These are phyloP conservation scores for maize (Zea mays) DNA, from an alignment of 176 grass and related monocot species.

Conservation along the genomic window DNA sequence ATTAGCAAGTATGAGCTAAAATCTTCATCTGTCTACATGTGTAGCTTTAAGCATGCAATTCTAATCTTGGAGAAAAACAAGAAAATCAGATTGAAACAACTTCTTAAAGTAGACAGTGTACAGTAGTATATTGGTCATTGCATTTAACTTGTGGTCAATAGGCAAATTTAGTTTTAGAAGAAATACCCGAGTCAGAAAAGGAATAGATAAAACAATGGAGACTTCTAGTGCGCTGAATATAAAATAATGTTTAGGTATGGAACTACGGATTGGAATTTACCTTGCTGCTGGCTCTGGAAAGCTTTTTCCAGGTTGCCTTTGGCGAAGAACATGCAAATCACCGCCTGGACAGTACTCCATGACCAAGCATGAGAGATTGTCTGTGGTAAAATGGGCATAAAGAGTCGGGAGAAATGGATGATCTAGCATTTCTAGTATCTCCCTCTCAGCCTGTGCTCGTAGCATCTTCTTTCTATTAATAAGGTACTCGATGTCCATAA, in stretches of 20 bases:
- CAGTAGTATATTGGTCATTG: background rate
- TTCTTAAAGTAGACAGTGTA: slow-evolving; percentile 15
- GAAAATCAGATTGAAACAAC: background rate
- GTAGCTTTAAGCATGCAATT: background rate
- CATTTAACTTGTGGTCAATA: slow-evolving; percentile 12
- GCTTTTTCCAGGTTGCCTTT: slow-evolving; percentile 76
- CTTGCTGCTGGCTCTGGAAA: slow-evolving; percentile 84
- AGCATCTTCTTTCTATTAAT: slow-evolving; percentile 89
- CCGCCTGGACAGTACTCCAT: slow-evolving; percentile 99
- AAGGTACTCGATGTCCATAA: slow-evolving; percentile 97
- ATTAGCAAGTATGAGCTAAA: background rate
- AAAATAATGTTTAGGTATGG: background rate
- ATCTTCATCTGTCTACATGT: background rate
- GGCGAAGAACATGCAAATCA: slow-evolving; percentile 93
- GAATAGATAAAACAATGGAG: slow-evolving; percentile 22
- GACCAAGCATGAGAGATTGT: slow-evolving; percentile 92
- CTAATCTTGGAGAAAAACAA: slow-evolving; percentile 7
- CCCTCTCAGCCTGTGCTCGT: slow-evolving; percentile 91
- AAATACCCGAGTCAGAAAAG: slow-evolving; percentile 13
- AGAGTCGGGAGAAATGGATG: slow-evolving; percentile 96
- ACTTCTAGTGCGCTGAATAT: background rate
- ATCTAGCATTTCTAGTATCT: slow-evolving; percentile 94
- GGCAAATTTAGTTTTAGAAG: background rate
- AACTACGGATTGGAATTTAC: slow-evolving; percentile 42
- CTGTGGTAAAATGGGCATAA: slow-evolving; percentile 90